A percentile compares a stretch with the other conserved stretches of the same genome.
These are phyloP conservation scores for Neurospora sp. DNA, from an alignment of 495 filamentous ascomycete species.

Conservation along the genomic window DNA sequence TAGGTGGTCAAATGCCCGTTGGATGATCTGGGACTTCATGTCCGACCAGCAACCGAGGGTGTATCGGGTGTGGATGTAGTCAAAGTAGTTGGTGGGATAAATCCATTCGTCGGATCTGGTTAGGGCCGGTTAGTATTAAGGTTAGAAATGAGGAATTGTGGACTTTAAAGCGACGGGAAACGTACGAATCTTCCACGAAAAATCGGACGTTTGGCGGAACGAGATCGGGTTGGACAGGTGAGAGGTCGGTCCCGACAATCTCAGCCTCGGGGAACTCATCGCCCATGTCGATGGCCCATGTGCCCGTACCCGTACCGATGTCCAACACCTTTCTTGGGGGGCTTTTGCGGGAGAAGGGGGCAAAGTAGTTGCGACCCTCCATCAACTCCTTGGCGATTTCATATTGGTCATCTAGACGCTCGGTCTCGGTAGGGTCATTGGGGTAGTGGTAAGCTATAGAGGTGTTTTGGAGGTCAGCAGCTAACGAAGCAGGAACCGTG, in stretches of 20 bases:
- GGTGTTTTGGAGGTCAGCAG: conserved; percentile 4
- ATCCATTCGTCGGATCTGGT: conserved; percentile 16
- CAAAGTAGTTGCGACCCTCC: conserved; percentile 43
- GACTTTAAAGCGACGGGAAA: conserved; percentile 22
- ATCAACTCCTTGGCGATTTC: conserved; percentile 47
- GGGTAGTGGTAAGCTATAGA: conserved; percentile 45
- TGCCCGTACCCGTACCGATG: conserved; percentile 55
- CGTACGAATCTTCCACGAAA: conserved; percentile 38
- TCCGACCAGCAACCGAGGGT: conserved; percentile 38
- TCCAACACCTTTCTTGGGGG: conserved; percentile 52
- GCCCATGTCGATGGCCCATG: conserved; percentile 41
- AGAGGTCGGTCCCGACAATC: conserved; percentile 31
- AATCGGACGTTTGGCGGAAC: conserved; percentile 36
- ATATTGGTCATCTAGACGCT: conserved; percentile 49
- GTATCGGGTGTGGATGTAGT: conserved; percentile 42
- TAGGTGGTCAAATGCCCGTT: conserved; percentile 35
- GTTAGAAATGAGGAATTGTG: conserved; percentile 27
- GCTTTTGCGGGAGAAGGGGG: conserved; percentile 36
- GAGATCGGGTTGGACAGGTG: conserved; percentile 34
- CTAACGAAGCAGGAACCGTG: no score
- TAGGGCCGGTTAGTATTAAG: conserved; percentile 26
- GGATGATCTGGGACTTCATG: conserved; percentile 29
- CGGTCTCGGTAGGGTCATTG: conserved; percentile 47
- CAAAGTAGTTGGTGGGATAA: conserved; percentile 17
- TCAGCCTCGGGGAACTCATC: conserved; percentile 32